Evolutionary conservation across 768 basidiomycete genomes (phyloP).

Genomic region (Pleurotus pulmonarius): DNA sequence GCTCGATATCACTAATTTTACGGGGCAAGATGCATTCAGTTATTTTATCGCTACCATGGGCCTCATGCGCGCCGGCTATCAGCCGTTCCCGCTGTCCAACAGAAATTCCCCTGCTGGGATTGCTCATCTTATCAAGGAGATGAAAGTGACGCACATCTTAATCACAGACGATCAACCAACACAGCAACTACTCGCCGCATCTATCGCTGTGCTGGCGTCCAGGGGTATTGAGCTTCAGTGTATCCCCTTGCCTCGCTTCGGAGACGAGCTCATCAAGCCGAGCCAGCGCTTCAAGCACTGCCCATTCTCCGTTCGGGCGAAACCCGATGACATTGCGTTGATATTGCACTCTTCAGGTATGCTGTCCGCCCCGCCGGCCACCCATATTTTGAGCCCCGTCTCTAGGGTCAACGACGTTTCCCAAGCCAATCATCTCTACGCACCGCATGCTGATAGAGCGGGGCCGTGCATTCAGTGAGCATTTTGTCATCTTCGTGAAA

Average conservation of each 20-base stretch:
- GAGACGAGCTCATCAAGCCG: too few relatives aligned
- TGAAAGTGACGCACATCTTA: too few relatives aligned
- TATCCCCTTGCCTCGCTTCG: too few relatives aligned
- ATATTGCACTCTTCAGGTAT: slow-evolving; percentile 5
- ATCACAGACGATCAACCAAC: too few relatives aligned
- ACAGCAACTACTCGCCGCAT: too few relatives aligned
- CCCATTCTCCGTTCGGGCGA: too few relatives aligned
- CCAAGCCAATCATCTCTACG: slow-evolving; percentile 18
- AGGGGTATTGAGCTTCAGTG: too few relatives aligned
- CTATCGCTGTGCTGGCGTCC: too few relatives aligned
- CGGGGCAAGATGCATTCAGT: slow-evolving; percentile 25
- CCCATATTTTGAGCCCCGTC: too few relatives aligned
- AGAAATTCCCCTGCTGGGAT: slow-evolving; percentile 42
- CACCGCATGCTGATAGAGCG: slow-evolving; percentile 13
- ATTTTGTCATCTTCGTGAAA: too few relatives aligned
- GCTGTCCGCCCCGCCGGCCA: too few relatives aligned
- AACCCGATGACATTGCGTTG: neutral
- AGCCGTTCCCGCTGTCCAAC: slow-evolving; percentile 30
- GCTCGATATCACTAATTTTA: neutral
- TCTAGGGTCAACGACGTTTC: slow-evolving; percentile 22
- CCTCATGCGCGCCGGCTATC: slow-evolving; percentile 31
- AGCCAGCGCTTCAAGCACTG: too few relatives aligned
- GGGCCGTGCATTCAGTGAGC: neutral
- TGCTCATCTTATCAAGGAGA: slow-evolving; percentile 30
- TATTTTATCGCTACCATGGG: slow-evolving; percentile 26